Percentiles rank a stretch among this genome's conserved stretches.
These are phyloP conservation scores for Periconia sp. DNA, from an alignment of 2,329 filamentous ascomycete genomes.

Conservation along the genomic window DNA sequence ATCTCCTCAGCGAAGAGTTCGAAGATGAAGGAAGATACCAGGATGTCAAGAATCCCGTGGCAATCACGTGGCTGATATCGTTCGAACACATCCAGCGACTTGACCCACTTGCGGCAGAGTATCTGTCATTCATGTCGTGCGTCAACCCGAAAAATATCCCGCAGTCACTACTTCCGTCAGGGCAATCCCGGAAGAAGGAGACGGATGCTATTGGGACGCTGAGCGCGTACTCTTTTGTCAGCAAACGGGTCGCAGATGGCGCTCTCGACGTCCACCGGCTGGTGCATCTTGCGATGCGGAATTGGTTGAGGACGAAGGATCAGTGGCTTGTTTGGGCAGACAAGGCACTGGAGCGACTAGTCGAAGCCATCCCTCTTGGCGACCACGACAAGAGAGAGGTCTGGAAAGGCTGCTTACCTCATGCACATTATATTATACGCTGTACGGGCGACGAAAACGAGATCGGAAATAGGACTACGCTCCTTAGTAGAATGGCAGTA, in stretches of 20 bases:
- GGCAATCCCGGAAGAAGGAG: conserved; percentile 9
- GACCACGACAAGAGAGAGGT: conserved; percentile 15
- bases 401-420: conserved; percentile 10
- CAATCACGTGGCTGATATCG: conserved; percentile 48
- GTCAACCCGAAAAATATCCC: conserved; percentile 20
- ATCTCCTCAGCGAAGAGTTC: conserved; percentile 45
- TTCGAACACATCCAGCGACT: conserved; percentile 38
- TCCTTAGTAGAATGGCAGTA: neutral
- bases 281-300: conserved; percentile 12
- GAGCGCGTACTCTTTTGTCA: conserved; percentile 23
- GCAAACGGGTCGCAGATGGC: conserved; percentile 6
- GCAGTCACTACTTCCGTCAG: conserved; percentile 13
- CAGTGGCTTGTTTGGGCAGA: neutral
- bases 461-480: neutral
- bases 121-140: conserved; percentile 39
- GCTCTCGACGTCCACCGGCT: conserved; percentile 10
- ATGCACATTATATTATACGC: conserved; percentile 5
- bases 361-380: neutral
- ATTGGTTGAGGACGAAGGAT: conserved; percentile 9
- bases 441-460: neutral
- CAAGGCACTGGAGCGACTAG: conserved; percentile 1
- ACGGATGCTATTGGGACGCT: conserved; percentile 24
- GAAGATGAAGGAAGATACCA: conserved; percentile 41
- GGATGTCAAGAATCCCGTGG: conserved; percentile 41
- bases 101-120: conserved; percentile 33